Percentiles rank a stretch among this genome's conserved stretches.
Evolutionary conservation across 2,329 filamentous ascomycete species (phyloP).

Genomic region (Anthostomella pinea): DNA sequence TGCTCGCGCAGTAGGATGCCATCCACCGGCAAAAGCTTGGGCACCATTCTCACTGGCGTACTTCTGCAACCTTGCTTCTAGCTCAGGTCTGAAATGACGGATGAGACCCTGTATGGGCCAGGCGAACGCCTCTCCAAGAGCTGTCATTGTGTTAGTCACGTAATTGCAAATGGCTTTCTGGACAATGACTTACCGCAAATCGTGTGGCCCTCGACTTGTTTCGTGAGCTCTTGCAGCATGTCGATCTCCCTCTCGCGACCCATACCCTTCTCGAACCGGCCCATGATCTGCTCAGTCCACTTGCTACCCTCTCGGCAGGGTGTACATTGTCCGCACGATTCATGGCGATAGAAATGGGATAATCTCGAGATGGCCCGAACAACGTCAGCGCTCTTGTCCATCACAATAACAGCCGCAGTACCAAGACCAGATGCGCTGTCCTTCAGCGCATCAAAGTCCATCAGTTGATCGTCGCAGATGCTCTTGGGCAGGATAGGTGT

Average conservation of each 20-base stretch:
- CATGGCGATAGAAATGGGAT: constrained; percentile 96
- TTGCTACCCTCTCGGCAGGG: constrained; percentile 99
- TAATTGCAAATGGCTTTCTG: not conserved
- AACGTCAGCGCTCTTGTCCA: constrained; percentile 97
- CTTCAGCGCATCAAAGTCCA: constrained; percentile 99
- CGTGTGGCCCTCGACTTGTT: constrained; percentile 98
- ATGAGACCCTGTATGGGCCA: constrained; percentile 99
- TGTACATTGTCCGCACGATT: constrained; percentile 97
- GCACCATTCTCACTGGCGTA: constrained; percentile 73
- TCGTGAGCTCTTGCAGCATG: constrained; percentile 98
- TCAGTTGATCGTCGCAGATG: constrained; percentile 90
- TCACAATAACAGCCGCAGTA: constrained; percentile 96
- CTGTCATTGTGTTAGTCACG: constrained; percentile 39
- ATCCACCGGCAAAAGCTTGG: constrained; percentile 78
- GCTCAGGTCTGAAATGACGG: constrained; percentile 93
- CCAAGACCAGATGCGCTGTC: constrained; percentile 96
- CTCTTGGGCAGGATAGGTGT: constrained; percentile 90
- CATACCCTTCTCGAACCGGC: constrained; percentile 87
- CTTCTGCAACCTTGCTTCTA: constrained; percentile 85
- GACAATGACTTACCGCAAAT: constrained; percentile 76
- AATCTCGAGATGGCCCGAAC: constrained; percentile 91
- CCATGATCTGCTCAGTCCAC: constrained; percentile 99
- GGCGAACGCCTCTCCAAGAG: constrained; percentile 94
- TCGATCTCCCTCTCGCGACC: constrained; percentile 92
- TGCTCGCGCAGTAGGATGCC: constrained; percentile 70